Percentiles rank a stretch among this genome's conserved stretches.
Evolutionary conservation across 2,329 filamentous ascomycete species (phyloP).

Genomic region (Fusarium penzigii): DNA sequence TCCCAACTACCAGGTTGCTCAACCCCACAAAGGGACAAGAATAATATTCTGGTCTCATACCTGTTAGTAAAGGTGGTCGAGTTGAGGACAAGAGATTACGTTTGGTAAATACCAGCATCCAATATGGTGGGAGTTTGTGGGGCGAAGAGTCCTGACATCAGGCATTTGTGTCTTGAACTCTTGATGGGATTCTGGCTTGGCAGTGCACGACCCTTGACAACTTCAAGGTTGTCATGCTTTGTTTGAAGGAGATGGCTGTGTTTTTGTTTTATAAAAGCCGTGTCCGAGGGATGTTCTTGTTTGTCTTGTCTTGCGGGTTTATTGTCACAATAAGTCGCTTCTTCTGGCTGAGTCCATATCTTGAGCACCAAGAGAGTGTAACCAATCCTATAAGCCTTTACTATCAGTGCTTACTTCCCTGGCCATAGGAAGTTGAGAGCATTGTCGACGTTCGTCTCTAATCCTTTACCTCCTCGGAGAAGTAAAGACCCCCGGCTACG

Average conservation of each 20-base stretch:
- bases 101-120: not conserved
- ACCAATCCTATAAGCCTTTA: too few relatives aligned
- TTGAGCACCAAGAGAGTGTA: too few relatives aligned
- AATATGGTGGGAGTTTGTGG: not conserved
- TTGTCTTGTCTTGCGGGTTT: too few relatives aligned
- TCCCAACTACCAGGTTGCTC: too few relatives aligned
- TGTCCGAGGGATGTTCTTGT: not conserved
- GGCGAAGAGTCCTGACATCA: not conserved
- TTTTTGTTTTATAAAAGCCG: not conserved
- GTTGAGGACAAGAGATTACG: not conserved
- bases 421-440: too few relatives aligned
- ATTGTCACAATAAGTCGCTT: too few relatives aligned
- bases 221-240: not conserved
- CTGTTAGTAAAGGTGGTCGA: not conserved
- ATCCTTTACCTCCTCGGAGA: too few relatives aligned
- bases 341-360: too few relatives aligned
- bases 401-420: too few relatives aligned
- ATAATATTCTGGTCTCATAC: not conserved
- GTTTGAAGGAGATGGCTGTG: not conserved
- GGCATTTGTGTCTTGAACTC: not conserved
- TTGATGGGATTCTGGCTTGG: not conserved
- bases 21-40: not conserved
- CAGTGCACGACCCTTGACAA: not conserved
- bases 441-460: too few relatives aligned
- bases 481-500: too few relatives aligned